A percentile compares a stretch with the other conserved stretches of the same genome.
Evolutionary conservation across 1,284 basidiomycete species (phyloP).

Genomic region (Apiotrichum sp.): DNA sequence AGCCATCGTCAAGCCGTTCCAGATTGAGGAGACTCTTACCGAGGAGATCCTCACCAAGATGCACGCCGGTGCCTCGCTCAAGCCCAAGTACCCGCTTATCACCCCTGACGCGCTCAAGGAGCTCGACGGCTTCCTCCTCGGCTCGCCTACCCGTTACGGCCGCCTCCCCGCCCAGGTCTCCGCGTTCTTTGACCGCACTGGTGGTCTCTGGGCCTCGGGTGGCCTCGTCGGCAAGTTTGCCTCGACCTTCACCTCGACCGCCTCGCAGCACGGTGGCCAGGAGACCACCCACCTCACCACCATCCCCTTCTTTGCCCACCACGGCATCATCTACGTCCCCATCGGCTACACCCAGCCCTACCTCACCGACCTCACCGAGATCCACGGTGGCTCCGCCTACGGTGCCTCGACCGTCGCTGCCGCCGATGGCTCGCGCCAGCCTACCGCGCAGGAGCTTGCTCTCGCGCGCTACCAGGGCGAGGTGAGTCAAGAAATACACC

Average conservation of each 20-base stretch:
- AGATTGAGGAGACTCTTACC: slow-evolving; percentile 73
- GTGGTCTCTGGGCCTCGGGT: slow-evolving; percentile 63
- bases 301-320: slow-evolving; percentile 71
- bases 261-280: slow-evolving; percentile 47
- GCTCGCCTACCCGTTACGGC: slow-evolving; percentile 70
- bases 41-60: slow-evolving; percentile 70
- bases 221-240: slow-evolving; percentile 71
- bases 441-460: slow-evolving; percentile 59
- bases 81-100: slow-evolving; percentile 64
- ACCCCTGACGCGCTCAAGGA: slow-evolving; percentile 59
- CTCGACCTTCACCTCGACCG: slow-evolving; percentile 36
- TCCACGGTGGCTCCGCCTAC: slow-evolving; percentile 62
- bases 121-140: slow-evolving; percentile 55
- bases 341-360: slow-evolving; percentile 64
- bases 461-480: slow-evolving; percentile 60
- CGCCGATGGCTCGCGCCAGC: slow-evolving; percentile 57
- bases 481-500: slow-evolving; percentile 21
- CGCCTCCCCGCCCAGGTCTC: slow-evolving; percentile 50
- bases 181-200: slow-evolving; percentile 67
- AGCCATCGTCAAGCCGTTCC: slow-evolving; percentile 65
- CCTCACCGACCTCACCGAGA: slow-evolving; percentile 57
- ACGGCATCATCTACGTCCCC: slow-evolving; percentile 59
- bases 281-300: slow-evolving; percentile 58
- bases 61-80: slow-evolving; percentile 55
- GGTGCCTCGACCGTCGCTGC: slow-evolving; percentile 65